Percentiles rank a stretch among this genome's conserved stretches.
Conservation (phyloP, 2,329 filamentous ascomycete species). For the Ophiostoma fasciatum region DNA sequence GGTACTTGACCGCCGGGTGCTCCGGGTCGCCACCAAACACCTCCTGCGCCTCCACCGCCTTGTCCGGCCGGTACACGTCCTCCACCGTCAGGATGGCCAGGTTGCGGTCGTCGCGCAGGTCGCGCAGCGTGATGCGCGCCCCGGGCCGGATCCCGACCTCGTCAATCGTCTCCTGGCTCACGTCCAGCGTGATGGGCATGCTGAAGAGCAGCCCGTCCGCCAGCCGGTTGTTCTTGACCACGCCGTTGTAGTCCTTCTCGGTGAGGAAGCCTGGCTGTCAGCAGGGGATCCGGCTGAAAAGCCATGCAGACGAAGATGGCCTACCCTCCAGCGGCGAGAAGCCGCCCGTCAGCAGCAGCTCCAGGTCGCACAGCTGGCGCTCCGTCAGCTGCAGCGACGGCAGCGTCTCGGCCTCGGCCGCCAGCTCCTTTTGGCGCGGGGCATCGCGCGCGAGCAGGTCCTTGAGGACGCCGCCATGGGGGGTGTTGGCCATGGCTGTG, state of each 20-base stretch:
- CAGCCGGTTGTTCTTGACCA: slow-evolving; percentile 78
- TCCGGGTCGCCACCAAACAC: slow-evolving; percentile 88
- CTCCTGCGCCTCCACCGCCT: slow-evolving; percentile 75
- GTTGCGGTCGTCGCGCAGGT: slow-evolving; percentile 92
- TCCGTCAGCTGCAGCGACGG: slow-evolving; percentile 76
- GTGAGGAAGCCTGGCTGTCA: slow-evolving; percentile 69
- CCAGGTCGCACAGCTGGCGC: slow-evolving; percentile 93
- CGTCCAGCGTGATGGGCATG: slow-evolving; percentile 93
- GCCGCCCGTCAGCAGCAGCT: slow-evolving; percentile 91
- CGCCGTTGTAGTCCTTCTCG: slow-evolving; percentile 89
- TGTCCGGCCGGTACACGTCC: slow-evolving; percentile 89
- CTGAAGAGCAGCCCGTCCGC: slow-evolving; percentile 81
- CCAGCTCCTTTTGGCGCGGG: slow-evolving; percentile 65
- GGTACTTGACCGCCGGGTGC: slow-evolving; percentile 85
- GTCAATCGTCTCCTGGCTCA: slow-evolving; percentile 60
- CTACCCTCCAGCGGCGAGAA: slow-evolving; percentile 94
- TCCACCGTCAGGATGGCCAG: slow-evolving; percentile 91
- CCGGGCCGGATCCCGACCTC: slow-evolving; percentile 63
- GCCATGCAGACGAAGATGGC: slow-evolving; percentile 19
- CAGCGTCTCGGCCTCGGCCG: slow-evolving; percentile 70
- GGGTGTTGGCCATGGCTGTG: slow-evolving; percentile 47
- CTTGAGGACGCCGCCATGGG: slow-evolving; percentile 91
- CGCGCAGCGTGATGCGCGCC: slow-evolving; percentile 72
- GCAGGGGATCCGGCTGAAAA: background rate
- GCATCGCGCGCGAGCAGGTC: slow-evolving; percentile 91